These are phyloP conservation scores for Tothia fuscella DNA, from an alignment of 2,329 filamentous ascomycete species.

Conservation along the genomic window DNA sequence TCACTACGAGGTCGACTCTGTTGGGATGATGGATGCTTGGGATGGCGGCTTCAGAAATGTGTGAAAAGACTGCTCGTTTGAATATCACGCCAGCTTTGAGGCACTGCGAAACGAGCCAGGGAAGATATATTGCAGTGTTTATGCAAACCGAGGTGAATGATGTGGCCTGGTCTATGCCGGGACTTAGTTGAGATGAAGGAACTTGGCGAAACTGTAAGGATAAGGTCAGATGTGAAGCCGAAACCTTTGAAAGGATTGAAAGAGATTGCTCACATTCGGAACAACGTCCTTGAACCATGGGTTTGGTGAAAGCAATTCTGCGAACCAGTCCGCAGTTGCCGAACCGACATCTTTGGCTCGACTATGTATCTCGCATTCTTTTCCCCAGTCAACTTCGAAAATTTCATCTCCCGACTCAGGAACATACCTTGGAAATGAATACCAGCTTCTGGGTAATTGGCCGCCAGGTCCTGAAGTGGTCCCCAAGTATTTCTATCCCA, in stretches of 20 bases:
- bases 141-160: conserved; percentile 80
- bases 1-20: conserved; percentile 59
- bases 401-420: too few species aligned
- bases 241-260: neutral
- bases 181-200: neutral
- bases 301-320: conserved; percentile 52
- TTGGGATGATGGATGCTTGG: conserved; percentile 42
- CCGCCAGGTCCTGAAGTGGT: conserved; percentile 31
- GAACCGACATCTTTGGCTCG: conserved; percentile 50
- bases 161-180: conserved; percentile 58
- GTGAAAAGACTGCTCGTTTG: conserved; percentile 35
- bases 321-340: conserved; percentile 47
- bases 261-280: conserved; percentile 43
- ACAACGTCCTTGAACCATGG: conserved; percentile 66
- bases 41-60: conserved; percentile 58
- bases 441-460: conserved; percentile 62
- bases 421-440: conserved; percentile 76
- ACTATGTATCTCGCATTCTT: conserved; percentile 43
- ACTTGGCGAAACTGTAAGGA: conserved; percentile 1
- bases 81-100: conserved; percentile 56
- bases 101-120: conserved; percentile 75
- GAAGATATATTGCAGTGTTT: conserved; percentile 78
- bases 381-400: too few species aligned
- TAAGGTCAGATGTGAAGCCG: neutral
- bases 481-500: conserved; percentile 35